Evolutionary conservation across 495 filamentous ascomycete species (phyloP), one percentile per base, ranked within the genome.

Genomic region (Entonaema liquescens): DNA sequence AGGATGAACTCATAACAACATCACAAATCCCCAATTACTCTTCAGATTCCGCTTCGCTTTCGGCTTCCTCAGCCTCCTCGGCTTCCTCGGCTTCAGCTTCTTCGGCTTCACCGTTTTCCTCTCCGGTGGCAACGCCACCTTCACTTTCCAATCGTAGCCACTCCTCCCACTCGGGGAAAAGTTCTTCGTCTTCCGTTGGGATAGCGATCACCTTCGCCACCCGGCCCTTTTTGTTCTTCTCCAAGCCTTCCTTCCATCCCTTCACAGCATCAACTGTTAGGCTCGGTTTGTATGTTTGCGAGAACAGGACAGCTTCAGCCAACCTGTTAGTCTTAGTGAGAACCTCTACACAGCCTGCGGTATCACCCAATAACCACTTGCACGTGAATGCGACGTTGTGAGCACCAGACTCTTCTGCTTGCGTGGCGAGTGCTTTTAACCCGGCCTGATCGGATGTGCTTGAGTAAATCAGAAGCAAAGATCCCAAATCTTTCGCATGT

Each of bases 121-220:
- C 87, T 60, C 85, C 74, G 50, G 84, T 84, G 26, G 81, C 68
- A 77, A 58, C 68, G 11, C 72, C 74, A 0, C 89, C 89, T 71
- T 93, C 89, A 71, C 85, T 89, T 83, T 98, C 95, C 55, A 97
- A 73, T 73, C 82, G 86, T 71, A 98, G 76, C 82, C 91, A 97
- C 78, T 95, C 92, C 0, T 95, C 92, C 95, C 94, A 98, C 72
- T 97, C 93, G 0, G 95, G 94, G 82, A 98, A 99, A 58, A 99
- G 82, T 42, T 97, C 95, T 52, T 91, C 92, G 72, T 99, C 95
- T 49, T 94, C 91, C 5, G 83, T 84, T 0, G 95, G 95, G n/a
- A 94, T 84, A 64, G 91, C 95, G 59, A 98, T 85, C 65, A 92
- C 87, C 78, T 93, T 89, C 12, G 89, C 87, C 5, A 97, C 89